Evolutionary conservation across 495 filamentous ascomycete species (phyloP), one percentile per base, ranked within the genome.

Genomic region (Xylaria cubensis): DNA sequence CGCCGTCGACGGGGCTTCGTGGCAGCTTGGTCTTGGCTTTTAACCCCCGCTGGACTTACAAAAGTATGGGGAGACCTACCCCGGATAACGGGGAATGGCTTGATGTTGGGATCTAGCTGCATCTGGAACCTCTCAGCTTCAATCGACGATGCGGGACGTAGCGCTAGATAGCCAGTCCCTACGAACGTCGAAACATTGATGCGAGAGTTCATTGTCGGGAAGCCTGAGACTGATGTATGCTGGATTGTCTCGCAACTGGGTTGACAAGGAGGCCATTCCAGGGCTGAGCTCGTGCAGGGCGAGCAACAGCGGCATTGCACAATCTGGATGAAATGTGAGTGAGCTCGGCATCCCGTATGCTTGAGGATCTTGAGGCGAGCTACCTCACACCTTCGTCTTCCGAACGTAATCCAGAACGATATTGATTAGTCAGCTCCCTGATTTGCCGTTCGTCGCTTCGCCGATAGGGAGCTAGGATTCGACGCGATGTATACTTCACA

Each of bases 171-270:
- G 63, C 36, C 24, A 42, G n/a, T 19, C 51, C 8, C 19, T 9
- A 70, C 72, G 53, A 72, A 50, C 44, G 42, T 39, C 1, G 32
- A 51, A 36, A 39, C 44, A 0, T 19, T 53, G 15, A 46, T 9
- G 0, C 41, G 51, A 4, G 55, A 61, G 55, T 69, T 61, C 51
- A 44, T 59, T 19, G 51, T 50, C 2, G 15, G 39, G 44, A 39
- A 1, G 17, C 32, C 9, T 15, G 67, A 42, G 15, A 29, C 21
- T 48, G 10, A 8, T 9, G 34, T 76, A 76, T 64, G 65, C 69
- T 36, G 72, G 74, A 42, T 13, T 76, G 13, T 72, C 73, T 10
- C 72, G 73, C 55, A 72, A 44, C 4, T 73, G 72, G 75, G 75
- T 64, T 19, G 58, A 70, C 13, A 71, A 73, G 24, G 73, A 71